A percentile compares a stretch with the other conserved stretches of the same genome.
These are phyloP conservation scores for Mucor sp. DNA, from an alignment of 371 early-diverging fungal genomes.

Conservation along the genomic window DNA sequence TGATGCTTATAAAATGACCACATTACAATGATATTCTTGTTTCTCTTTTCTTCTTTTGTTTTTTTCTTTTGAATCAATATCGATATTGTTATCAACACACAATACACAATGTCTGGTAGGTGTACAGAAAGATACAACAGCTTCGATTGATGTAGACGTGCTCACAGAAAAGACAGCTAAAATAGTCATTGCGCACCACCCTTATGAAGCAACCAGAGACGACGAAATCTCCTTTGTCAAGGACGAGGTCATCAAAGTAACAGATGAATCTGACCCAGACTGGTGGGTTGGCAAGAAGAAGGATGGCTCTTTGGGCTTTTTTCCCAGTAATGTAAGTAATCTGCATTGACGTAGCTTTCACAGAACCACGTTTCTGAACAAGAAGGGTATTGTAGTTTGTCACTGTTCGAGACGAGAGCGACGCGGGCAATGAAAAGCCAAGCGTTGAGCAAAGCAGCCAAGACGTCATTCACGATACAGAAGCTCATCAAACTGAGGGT, in stretches of 20 bases:
- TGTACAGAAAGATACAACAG: not conserved
- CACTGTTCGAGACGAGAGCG: not conserved
- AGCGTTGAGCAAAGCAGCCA: not conserved
- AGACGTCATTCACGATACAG: not conserved
- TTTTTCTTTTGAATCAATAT: not conserved
- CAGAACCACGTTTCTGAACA: not conserved
- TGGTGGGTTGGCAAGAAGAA: conserved; percentile 71
- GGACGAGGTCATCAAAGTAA: conserved; percentile 59
- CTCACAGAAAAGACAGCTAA: conserved; percentile 7
- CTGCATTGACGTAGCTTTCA: not conserved
- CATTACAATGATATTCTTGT: not conserved
- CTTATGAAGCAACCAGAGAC: conserved; percentile 48
- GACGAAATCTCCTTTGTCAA: conserved; percentile 66
- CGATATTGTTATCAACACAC: not conserved
- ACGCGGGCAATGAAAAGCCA: not conserved
- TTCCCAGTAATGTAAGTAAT: conserved; percentile 70
- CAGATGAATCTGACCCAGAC: conserved; percentile 53
- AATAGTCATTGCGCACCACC: conserved; percentile 35
- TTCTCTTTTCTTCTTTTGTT: not conserved
- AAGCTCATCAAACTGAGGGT: not conserved
- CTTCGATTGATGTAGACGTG: not conserved
- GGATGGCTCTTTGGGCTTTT: conserved; percentile 62
- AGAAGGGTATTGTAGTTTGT: conserved; percentile 5
- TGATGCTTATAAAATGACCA: not conserved
- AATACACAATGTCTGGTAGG: not conserved